phyloP scores from a whole-genome alignment of 345 rosid species.

The Eucalyptus sp. region DNA sequence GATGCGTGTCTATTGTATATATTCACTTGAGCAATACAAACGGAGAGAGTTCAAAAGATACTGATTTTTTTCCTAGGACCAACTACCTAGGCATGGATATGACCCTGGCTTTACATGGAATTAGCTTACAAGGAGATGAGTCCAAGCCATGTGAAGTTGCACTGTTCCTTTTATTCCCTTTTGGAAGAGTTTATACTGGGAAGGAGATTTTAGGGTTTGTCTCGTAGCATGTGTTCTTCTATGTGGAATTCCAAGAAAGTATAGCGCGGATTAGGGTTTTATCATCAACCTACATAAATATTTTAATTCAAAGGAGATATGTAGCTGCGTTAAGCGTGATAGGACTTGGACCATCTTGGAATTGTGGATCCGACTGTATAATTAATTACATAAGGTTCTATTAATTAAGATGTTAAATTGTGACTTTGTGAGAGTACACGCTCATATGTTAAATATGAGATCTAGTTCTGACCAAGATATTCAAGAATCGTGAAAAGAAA shows the following conservation, averaged over 20 bases:
- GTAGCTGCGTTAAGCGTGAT: not conserved
- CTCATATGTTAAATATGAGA: not conserved
- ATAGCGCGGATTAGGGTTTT: not conserved
- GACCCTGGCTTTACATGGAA: not conserved
- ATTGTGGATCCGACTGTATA: not conserved
- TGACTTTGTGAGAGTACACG: not conserved
- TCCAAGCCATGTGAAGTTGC: slow-evolving; percentile 4
- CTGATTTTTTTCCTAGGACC: not conserved
- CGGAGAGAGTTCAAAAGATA: not conserved
- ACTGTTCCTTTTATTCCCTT: slow-evolving; percentile 1
- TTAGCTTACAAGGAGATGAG: not conserved
- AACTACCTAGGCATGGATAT: not conserved
- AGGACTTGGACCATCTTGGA: not conserved
- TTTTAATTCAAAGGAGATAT: not conserved
- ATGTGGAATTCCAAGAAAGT: not conserved
- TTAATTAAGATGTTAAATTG: not conserved
- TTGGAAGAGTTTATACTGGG: not conserved
- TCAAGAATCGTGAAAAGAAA: not conserved
- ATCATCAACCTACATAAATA: not conserved
- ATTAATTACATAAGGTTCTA: not conserved
- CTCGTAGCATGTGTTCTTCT: not conserved
- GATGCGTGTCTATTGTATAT: not conserved
- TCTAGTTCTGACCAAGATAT: not conserved
- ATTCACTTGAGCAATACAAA: slow-evolving; percentile 3
- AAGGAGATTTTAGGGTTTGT: not conserved